Evolutionary conservation across 1,284 basidiomycete species (phyloP).

Genomic region (Cystobasidium slooffiae): DNA sequence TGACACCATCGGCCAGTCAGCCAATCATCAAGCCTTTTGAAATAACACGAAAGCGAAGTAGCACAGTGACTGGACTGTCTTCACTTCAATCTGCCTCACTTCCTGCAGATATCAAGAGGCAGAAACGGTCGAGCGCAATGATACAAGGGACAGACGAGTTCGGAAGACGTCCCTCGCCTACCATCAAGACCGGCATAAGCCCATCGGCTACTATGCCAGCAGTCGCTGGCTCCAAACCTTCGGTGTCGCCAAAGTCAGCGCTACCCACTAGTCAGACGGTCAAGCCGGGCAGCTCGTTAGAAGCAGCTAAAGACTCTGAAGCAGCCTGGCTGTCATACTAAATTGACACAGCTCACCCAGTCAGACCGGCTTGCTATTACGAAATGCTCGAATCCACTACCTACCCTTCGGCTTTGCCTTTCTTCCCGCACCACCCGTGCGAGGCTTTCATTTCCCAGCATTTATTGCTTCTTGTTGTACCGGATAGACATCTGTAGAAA

Average conservation of each 20-base stretch:
- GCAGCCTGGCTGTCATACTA: conserved; percentile 36
- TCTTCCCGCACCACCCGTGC: no score
- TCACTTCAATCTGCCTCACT: not conserved
- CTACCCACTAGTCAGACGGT: not conserved
- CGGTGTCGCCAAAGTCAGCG: not conserved
- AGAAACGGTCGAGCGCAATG: not conserved
- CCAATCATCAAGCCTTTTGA: not conserved
- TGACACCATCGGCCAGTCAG: conserved; percentile 16
- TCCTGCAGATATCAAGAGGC: not conserved
- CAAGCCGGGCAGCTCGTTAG: not conserved
- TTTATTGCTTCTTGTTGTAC: no score
- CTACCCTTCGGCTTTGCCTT: no score
- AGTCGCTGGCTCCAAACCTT: not conserved
- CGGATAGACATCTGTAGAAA: no score
- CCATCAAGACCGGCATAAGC: not conserved
- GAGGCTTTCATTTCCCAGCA: no score
- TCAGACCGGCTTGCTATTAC: no score
- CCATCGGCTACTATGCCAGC: conserved; percentile 3
- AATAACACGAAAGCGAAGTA: conserved; percentile 18
- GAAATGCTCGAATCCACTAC: not conserved
- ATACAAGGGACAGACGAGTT: conserved; percentile 6
- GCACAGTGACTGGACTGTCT: conserved; percentile 19
- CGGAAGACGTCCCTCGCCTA: conserved; percentile 1
- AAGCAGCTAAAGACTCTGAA: conserved; percentile 25
- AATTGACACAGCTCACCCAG: not conserved